phyloP scores from a whole-genome alignment of 179 eudicot species.

The Beta macrorhiza region DNA sequence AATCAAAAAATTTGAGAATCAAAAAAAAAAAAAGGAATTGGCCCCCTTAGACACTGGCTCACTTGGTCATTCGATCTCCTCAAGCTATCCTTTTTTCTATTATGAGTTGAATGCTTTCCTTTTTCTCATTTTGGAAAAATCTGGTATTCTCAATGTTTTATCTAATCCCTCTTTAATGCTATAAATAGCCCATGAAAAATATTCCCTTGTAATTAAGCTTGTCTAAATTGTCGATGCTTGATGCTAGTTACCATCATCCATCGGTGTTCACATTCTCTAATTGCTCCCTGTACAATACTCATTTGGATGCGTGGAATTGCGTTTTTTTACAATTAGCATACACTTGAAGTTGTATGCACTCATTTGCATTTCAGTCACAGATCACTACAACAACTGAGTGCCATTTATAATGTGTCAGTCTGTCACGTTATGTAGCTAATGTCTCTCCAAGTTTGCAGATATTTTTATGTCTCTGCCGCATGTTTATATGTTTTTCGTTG shows the following conservation, averaged over 20 bases:
- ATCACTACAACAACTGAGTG: background rate
- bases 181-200: background rate
- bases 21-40: background rate
- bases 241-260: background rate
- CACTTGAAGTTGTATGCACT: background rate
- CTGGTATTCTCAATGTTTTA: background rate
- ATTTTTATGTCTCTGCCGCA: background rate
- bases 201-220: background rate
- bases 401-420: background rate
- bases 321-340: background rate
- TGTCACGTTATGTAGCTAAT: background rate
- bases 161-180: background rate
- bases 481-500: background rate
- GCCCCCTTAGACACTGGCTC: background rate
- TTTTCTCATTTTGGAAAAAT: background rate
- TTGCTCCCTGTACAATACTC: too few species aligned
- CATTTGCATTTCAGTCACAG: background rate
- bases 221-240: background rate
- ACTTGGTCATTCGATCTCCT: background rate
- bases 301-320: background rate
- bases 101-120: background rate
- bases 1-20: background rate
- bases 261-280: too few species aligned
- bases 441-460: background rate
- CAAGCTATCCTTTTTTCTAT: background rate